Percentiles rank a stretch among this genome's conserved stretches.
These are phyloP conservation scores for Sequoia sempervirens DNA, from an alignment of 75 land plant species.

Conservation along the genomic window DNA sequence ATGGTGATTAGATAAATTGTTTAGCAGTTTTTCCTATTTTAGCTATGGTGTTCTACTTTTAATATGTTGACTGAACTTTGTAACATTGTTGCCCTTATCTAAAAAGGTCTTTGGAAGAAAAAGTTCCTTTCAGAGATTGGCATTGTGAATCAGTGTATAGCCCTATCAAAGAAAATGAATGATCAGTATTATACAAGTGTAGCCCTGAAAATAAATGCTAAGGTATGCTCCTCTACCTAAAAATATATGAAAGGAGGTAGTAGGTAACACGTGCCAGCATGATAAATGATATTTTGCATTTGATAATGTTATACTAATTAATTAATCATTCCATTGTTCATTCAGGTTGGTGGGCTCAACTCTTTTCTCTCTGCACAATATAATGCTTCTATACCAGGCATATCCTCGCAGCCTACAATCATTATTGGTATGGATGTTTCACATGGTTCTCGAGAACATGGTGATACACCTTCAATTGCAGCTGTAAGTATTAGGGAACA, in stretches of 20 bases:
- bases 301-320: background rate
- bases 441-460: slow-evolving; percentile 90
- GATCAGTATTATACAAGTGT: slow-evolving; percentile 87
- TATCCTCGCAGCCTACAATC: slow-evolving; percentile 64
- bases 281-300: background rate
- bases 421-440: slow-evolving; percentile 99
- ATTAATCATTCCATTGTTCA: background rate
- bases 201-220: slow-evolving; percentile 83
- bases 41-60: background rate
- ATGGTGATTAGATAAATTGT: slow-evolving; percentile 35
- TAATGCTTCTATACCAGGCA: slow-evolving; percentile 30
- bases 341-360: slow-evolving; percentile 86
- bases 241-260: too few species aligned
- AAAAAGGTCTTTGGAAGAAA: slow-evolving; percentile 77
- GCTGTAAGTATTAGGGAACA: slow-evolving; percentile 43
- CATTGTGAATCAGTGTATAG: slow-evolving; percentile 80
- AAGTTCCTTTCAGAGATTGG: slow-evolving; percentile 57
- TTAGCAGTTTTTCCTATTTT: background rate
- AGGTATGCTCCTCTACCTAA: slow-evolving; percentile 32
- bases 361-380: slow-evolving; percentile 44
- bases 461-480: slow-evolving; percentile 88
- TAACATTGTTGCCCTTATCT: background rate
- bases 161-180: slow-evolving; percentile 51
- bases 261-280: too few species aligned
- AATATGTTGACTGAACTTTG: background rate